Evolutionary conservation across 108 stramenopile species (phyloP), one percentile per base, ranked within the genome.

Genomic region (Licmophora abbreviata): DNA sequence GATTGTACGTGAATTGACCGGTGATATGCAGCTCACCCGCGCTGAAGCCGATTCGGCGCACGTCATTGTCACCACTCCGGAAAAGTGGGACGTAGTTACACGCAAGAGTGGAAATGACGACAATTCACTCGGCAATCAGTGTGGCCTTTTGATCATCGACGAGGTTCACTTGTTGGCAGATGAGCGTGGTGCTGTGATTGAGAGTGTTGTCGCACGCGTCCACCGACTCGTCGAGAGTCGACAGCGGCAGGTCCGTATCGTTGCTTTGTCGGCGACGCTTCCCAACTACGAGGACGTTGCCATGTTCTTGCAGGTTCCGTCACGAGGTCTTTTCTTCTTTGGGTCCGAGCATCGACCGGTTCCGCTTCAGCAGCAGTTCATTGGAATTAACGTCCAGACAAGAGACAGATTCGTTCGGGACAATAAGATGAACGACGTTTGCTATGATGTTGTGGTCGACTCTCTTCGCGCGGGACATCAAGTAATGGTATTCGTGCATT

Each of bases 401-500:
- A 64, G 34, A 23, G 45, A 63, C 28, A 43, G 38, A 10, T 63
- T 71, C 14, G 70, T 68, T 5, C 71, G 70, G 32, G 79, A 91
- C 47, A 76, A 79, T 29, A 78, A 77, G 58, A 94, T 97, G 92
- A 93, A 96, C 63, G 78, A 92, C 7, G 61, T 95, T 33, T 91
- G 92, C 25, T 99, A 92, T 60, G 90, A 96, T 27, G 66, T 74
- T 4, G 92, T 91, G 14, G 41, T 77, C 9, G 94, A 95, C 52
- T 82, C 96, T 2, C 52, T 98, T n/a, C 54, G 70, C 32, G 69
- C 79, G 24, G 97, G 94, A 0, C 86, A 99, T 56, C 99, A 99
- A 71, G 97, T 96, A 22, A 99, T 99, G 99, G 94, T 99, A 14
- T 99, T 99, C 73, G 97, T 99, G 36, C 99, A 99, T 68, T 90